Conservation (phyloP, 2,329 filamentous ascomycete genomes). For the Cladophialophora exuberans region DNA sequence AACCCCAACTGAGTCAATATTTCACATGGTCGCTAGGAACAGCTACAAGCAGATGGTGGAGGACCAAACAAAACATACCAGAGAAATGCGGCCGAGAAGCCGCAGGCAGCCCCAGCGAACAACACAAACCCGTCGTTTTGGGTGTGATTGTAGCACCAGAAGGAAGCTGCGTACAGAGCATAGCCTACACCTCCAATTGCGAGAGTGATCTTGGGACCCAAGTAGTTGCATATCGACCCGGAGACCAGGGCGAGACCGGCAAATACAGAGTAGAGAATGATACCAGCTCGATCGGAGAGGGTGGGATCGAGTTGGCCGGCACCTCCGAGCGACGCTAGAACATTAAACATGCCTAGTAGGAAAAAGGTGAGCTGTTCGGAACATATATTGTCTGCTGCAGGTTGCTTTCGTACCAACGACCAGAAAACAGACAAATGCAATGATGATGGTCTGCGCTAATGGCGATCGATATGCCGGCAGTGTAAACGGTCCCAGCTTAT, state of each 20-base stretch:
- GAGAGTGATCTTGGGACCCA: constrained; percentile 46
- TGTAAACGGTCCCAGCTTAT: no score
- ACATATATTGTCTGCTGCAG: no score
- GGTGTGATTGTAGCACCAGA: constrained; percentile 56
- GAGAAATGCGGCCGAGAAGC: constrained; percentile 53
- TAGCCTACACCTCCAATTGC: constrained; percentile 52
- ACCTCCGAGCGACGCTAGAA: constrained; percentile 62
- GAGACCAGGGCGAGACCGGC: constrained; percentile 67
- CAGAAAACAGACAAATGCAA: no score
- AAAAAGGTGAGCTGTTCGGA: no score
- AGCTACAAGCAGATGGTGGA: constrained; percentile 66
- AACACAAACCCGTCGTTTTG: constrained; percentile 52
- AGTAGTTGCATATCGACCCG: constrained; percentile 49
- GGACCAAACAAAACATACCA: no score
- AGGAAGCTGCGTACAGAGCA: constrained; percentile 52
- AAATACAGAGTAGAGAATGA: constrained; percentile 63
- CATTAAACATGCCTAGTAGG: constrained; percentile 68
- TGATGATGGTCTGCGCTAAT: no score
- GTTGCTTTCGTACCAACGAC: no score
- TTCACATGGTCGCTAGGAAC: constrained; percentile 42
- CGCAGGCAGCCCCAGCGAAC: constrained; percentile 53
- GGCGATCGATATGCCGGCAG: no score
- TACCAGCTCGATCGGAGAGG: constrained; percentile 8
- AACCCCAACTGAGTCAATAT: background rate
- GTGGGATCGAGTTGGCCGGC: constrained; percentile 55